Percentiles rank a stretch among this genome's conserved stretches.
Conservation (phyloP, 495 filamentous ascomycete species). For the Astrocystis sublimbata region DNA sequence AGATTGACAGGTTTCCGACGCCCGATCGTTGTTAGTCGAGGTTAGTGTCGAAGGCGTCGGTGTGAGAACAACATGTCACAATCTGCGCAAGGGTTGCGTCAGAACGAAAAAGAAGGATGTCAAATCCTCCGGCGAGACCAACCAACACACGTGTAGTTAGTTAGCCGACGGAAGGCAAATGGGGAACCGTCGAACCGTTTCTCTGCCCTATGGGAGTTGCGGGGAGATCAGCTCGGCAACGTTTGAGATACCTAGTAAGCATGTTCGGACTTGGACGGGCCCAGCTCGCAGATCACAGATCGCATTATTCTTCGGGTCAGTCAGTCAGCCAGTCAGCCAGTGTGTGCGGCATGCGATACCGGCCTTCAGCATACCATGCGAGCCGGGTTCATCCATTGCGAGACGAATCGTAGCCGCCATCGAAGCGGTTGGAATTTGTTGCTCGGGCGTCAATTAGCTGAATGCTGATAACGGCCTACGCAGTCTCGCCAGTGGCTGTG, state of each 20-base stretch:
- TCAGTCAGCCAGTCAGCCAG: not conserved
- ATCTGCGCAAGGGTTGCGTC: slow-evolving; percentile 3
- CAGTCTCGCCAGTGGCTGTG: not conserved
- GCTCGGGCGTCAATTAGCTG: not conserved
- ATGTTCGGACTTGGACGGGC: not conserved
- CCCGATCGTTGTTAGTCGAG: not conserved
- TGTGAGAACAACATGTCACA: not conserved
- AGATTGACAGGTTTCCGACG: not conserved
- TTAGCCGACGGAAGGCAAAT: not conserved
- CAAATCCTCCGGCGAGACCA: slow-evolving; percentile 4
- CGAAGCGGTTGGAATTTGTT: slow-evolving; percentile 6
- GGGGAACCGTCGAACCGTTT: not conserved
- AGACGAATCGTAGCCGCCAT: not conserved
- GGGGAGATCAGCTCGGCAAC: not conserved
- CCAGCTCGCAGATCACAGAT: not conserved
- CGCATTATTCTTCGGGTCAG: not conserved
- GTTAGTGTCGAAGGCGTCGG: not conserved
- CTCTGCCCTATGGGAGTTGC: not conserved
- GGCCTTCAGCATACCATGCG: not conserved
- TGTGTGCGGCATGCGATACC: not conserved
- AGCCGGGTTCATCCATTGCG: not conserved
- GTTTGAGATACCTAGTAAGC: not conserved
- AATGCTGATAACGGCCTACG: not conserved
- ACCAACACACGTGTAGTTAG: not conserved
- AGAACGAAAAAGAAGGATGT: not conserved